Conservation (phyloP, 805 yeast species). For the Candida vartiovaarae region DNA sequence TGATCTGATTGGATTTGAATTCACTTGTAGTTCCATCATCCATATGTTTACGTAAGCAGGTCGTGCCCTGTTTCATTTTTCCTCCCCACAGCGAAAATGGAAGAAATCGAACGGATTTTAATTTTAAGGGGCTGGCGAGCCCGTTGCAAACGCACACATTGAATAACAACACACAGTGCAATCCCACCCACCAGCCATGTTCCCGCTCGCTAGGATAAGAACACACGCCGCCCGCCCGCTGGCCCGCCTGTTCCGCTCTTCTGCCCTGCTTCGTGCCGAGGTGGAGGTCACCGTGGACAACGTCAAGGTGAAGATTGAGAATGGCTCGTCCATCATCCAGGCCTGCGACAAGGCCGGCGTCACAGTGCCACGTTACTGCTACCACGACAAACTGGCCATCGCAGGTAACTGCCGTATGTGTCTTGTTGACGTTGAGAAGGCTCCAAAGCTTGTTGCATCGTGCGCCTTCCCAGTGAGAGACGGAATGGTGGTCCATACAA, state of each 20-base stretch:
- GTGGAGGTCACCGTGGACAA: constrained; percentile 60
- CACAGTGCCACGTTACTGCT: constrained; percentile 81
- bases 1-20: no score
- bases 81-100: background rate
- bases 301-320: constrained; percentile 67
- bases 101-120: background rate
- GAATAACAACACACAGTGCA: background rate
- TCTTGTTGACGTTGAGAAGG: constrained; percentile 80
- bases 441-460: constrained; percentile 85
- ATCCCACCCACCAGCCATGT: constrained; percentile 7
- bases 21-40: no score
- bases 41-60: no score
- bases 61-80: no score
- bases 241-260: constrained; percentile 26
- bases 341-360: constrained; percentile 92
- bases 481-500: constrained; percentile 83
- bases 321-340: constrained; percentile 82
- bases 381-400: constrained; percentile 82
- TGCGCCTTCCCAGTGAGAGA: constrained; percentile 90
- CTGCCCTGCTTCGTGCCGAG: constrained; percentile 38
- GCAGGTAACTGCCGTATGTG: constrained; percentile 96
- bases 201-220: constrained; percentile 5
- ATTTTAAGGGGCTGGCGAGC: background rate
- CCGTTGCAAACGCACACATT: background rate
- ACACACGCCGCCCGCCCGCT: constrained; percentile 5